Evolutionary conservation across 306 rosid species (phyloP).

Genomic region (Begonia loranthoides): DNA sequence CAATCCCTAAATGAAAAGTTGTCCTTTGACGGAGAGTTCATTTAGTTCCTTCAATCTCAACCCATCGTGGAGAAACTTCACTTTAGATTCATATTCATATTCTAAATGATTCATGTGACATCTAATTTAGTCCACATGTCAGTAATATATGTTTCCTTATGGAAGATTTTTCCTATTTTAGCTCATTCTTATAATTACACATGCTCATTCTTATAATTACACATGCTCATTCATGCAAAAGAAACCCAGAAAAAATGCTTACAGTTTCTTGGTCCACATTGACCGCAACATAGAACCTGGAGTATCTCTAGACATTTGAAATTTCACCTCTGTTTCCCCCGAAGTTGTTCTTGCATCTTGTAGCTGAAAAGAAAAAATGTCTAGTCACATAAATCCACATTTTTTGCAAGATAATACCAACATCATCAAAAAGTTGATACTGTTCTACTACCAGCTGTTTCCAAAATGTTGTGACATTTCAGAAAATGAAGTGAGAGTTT

Average conservation of each 20-base stretch:
- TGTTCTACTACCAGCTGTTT: constrained; percentile 44
- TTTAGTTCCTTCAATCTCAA: too few relatives aligned
- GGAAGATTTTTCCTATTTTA: too few relatives aligned
- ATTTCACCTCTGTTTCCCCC: constrained; percentile 65
- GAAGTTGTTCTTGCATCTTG: constrained; percentile 59
- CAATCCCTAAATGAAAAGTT: too few relatives aligned
- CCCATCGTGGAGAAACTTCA: too few relatives aligned
- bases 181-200: too few relatives aligned
- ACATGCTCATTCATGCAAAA: too few relatives aligned
- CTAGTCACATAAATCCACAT: neutral
- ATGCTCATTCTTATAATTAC: too few relatives aligned
- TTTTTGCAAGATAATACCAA: neutral
- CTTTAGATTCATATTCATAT: too few relatives aligned
- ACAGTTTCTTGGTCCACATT: constrained; percentile 75
- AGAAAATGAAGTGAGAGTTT: constrained; percentile 26
- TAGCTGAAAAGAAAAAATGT: constrained; percentile 29
- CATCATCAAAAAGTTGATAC: neutral
- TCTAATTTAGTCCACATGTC: too few relatives aligned
- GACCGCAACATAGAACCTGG: constrained; percentile 67
- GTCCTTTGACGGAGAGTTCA: too few relatives aligned
- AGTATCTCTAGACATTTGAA: constrained; percentile 66
- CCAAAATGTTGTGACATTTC: constrained; percentile 34
- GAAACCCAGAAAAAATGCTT: constrained; percentile 17
- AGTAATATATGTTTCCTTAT: too few relatives aligned
- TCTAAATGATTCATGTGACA: too few relatives aligned